Percentiles rank a stretch among this genome's conserved stretches.
Conservation (phyloP, 805 yeast species). For the Kodamaea nitidulidarum region DNA sequence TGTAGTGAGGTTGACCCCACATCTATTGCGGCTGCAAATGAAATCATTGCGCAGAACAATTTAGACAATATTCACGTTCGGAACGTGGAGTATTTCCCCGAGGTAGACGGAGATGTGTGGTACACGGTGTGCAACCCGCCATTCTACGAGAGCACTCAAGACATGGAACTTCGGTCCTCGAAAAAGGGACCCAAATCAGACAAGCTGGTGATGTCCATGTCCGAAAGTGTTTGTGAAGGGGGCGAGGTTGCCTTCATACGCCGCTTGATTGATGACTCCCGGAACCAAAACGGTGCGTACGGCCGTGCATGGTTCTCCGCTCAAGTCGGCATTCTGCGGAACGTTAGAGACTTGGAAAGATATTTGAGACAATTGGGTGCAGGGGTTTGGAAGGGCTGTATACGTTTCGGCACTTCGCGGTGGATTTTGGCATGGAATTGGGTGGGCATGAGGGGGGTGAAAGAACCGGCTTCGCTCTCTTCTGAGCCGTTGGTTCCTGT, state of each 20-base stretch:
- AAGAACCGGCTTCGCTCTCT: too few relatives aligned
- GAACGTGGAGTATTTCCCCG: constrained; percentile 1
- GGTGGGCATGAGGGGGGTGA: constrained; percentile 2
- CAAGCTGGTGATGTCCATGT: constrained; percentile 9
- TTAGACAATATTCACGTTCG: constrained; percentile 1
- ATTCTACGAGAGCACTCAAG: constrained; percentile 12
- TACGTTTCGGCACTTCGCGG: constrained; percentile 14
- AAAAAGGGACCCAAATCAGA: constrained; percentile 9
- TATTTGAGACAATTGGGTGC: constrained; percentile 3
- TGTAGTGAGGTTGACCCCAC: constrained; percentile 16
- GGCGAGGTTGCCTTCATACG: constrained; percentile 17
- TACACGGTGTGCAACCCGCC: constrained; percentile 22
- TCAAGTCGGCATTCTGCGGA: constrained; percentile 16
- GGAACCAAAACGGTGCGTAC: constrained; percentile 3
- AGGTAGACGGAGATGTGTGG: constrained; percentile 4
- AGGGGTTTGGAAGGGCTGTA: constrained; percentile 6
- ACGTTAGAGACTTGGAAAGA: constrained; percentile 9
- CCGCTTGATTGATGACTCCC: constrained; percentile 13
- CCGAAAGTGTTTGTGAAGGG: constrained; percentile 15
- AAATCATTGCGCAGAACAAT: constrained; percentile 2
- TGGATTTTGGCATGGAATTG: constrained; percentile 20
- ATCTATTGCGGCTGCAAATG: constrained; percentile 12
- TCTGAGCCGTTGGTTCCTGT: too few relatives aligned
- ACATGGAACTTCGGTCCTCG: constrained; percentile 2
- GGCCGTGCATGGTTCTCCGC: constrained; percentile 17